Evolutionary conservation across 495 filamentous ascomycete genomes (phyloP).

Genomic region (Neurospora sp.): DNA sequence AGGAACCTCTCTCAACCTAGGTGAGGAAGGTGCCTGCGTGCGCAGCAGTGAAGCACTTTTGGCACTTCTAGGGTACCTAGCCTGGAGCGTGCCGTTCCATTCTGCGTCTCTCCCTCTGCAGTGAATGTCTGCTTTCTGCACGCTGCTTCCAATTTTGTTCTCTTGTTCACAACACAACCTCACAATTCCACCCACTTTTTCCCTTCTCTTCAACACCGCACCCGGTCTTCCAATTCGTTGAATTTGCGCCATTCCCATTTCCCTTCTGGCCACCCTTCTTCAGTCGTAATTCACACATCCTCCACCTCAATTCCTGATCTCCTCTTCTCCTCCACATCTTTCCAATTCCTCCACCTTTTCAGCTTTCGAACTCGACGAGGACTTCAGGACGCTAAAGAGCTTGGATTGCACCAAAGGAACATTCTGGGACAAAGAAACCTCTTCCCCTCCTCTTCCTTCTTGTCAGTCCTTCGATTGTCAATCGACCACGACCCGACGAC

Average conservation of each 20-base stretch:
- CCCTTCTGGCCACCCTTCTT: neutral
- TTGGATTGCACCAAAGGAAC: neutral
- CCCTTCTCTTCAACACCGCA: neutral
- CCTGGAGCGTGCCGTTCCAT: neutral
- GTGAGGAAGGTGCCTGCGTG: neutral
- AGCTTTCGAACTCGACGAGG: neutral
- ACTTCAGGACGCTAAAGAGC: neutral
- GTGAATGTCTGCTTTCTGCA: neutral
- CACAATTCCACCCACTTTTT: neutral
- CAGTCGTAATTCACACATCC: neutral
- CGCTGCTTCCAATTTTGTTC: neutral
- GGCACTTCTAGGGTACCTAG: neutral
- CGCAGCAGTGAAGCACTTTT: neutral
- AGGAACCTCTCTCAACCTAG: neutral
- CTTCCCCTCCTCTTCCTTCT: neutral
- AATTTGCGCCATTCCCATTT: neutral
- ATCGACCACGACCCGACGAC: conserved; percentile 1
- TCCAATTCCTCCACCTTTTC: neutral
- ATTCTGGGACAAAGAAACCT: neutral
- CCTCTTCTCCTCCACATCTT: neutral
- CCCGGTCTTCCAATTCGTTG: neutral
- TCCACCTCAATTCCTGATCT: neutral
- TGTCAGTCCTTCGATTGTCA: conserved; percentile 3
- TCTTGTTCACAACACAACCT: neutral
- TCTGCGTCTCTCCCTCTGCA: neutral